Base-by-base conservation (phyloP, 1,284 basidiomycete genomes). In the Violaceomyces palustris region DNA sequence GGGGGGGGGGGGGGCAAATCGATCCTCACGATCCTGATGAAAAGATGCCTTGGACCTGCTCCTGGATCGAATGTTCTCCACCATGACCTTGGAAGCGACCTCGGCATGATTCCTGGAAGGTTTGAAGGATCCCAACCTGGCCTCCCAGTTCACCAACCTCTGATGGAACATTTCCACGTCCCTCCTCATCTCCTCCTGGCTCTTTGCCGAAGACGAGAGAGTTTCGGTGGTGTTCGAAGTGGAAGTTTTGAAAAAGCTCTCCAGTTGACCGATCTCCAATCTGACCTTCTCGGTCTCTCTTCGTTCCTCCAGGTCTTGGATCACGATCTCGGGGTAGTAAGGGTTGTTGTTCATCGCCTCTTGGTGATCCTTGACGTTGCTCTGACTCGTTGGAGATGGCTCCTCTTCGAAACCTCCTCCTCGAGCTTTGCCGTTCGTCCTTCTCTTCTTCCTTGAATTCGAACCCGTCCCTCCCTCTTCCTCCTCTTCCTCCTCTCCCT, bases 281-380 rank as follows among this genome's bases (percentile, higher is more conserved):
- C 83, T 72, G 23, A 94, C 86, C 1, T 87, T 87, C 7, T 77
- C 70, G 0, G 82, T 79, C 1, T 77, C 68, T 40, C 82, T 79
- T 5, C 81, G 79, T 38, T 85, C 83, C 60, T 83, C 83, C 22
- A 98, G 77, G 68, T 97, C 93, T 40, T 88, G 85, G 15, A 93
- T 78, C 49, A 91, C 87, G 47, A 97, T 86, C 64, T 88, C 83
- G 9, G 80, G 75, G 50, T 86, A 85, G 33, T 77, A 75, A n/a
- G n/a, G n/a, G 32, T 51, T 55, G 4, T 39, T 42, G 32, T 51
- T 48, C 42, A 55, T 50, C 56, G 42, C 48, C 17, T 59, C 50
- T 1, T 47, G 36, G 14, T 44, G 42, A 9, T 62, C 56, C 10
- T 35, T 35, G 3, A 39, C 42, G 8, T 52, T 53, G 29, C 39